phyloP scores from a whole-genome alignment of 176 grass and related monocot genomes.

The Aechmea fasciata region DNA sequence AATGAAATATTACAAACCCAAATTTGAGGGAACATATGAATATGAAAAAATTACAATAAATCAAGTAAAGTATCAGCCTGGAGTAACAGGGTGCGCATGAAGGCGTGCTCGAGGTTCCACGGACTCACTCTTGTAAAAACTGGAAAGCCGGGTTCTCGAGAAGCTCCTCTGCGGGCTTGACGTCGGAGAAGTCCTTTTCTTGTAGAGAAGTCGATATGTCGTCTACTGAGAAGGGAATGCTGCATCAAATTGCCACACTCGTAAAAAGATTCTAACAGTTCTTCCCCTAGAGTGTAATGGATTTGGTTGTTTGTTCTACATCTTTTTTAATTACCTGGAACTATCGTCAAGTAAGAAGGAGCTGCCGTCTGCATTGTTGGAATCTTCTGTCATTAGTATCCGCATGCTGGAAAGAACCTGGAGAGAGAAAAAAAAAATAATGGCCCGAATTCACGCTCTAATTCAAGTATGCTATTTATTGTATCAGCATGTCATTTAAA shows the following conservation, averaged over 20 bases:
- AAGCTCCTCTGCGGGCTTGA: slow-evolving; percentile 76
- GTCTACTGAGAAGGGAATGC: slow-evolving; percentile 93
- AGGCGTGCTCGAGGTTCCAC: slow-evolving; percentile 20
- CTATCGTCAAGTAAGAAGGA: slow-evolving; percentile 23
- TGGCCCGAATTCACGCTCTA: background rate
- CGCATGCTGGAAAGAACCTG: slow-evolving; percentile 25
- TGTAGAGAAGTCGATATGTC: slow-evolving; percentile 80
- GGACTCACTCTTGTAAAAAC: slow-evolving; percentile 96
- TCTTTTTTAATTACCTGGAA: slow-evolving; percentile 9
- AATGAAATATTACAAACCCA: slow-evolving; percentile 29
- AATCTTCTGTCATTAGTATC: slow-evolving; percentile 22
- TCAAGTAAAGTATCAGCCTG: slow-evolving; percentile 37
- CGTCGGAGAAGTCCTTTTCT: slow-evolving; percentile 77
- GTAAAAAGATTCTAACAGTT: no score
- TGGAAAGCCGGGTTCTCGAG: slow-evolving; percentile 85
- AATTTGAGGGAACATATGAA: background rate
- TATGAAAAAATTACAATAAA: slow-evolving; percentile 56
- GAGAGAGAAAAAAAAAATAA: background rate
- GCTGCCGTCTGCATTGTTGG: slow-evolving; percentile 21
- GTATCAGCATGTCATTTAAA: background rate
- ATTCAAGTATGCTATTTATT: background rate
- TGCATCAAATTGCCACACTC: slow-evolving; percentile 17
- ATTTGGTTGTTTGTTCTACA: no score
- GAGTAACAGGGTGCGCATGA: background rate
- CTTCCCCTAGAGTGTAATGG: no score